These are phyloP conservation scores for Metschnikowia hibisci DNA, from an alignment of 805 yeast species.

Conservation along the genomic window DNA sequence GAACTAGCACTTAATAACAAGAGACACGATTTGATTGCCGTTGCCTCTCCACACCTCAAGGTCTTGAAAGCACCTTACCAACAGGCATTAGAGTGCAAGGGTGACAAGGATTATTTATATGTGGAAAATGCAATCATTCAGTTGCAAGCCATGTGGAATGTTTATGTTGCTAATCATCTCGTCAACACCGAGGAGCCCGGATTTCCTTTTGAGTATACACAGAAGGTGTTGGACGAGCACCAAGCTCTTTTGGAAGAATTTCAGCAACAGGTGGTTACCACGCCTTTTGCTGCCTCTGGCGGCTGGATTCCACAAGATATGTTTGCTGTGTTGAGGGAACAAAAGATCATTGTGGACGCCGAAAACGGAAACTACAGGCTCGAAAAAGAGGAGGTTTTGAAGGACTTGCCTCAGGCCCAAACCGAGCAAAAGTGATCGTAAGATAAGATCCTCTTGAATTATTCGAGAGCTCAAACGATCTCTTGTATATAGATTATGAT, in stretches of 20 bases:
- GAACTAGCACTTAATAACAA: conserved; percentile 68
- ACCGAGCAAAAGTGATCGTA: conserved; percentile 1
- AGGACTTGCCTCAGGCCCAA: conserved; percentile 13
- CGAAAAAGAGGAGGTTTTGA: conserved; percentile 27
- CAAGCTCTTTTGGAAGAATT: conserved; percentile 57
- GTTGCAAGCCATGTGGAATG: conserved; percentile 65
- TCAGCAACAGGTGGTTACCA: conserved; percentile 61
- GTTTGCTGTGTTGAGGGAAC: conserved; percentile 66
- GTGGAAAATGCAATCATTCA: conserved; percentile 66
- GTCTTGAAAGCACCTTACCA: conserved; percentile 61
- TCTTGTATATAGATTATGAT: neutral
- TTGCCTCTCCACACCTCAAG: conserved; percentile 82
- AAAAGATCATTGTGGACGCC: conserved; percentile 60
- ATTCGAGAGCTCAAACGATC: too few relatives aligned
- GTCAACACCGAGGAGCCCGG: conserved; percentile 38
- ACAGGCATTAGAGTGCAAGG: conserved; percentile 56
- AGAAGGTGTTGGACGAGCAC: conserved; percentile 55
- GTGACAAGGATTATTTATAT: conserved; percentile 55
- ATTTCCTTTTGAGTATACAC: conserved; percentile 61
- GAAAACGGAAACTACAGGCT: conserved; percentile 43
- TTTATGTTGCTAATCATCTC: conserved; percentile 55
- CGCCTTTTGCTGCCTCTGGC: conserved; percentile 85
- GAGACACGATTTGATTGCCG: conserved; percentile 64
- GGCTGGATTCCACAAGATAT: conserved; percentile 97
- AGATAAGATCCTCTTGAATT: too few relatives aligned